Percentiles rank a stretch among this genome's conserved stretches.
phyloP scores from a whole-genome alignment of 192 early-diverging fungal species.

The Linnemannia elongata region DNA sequence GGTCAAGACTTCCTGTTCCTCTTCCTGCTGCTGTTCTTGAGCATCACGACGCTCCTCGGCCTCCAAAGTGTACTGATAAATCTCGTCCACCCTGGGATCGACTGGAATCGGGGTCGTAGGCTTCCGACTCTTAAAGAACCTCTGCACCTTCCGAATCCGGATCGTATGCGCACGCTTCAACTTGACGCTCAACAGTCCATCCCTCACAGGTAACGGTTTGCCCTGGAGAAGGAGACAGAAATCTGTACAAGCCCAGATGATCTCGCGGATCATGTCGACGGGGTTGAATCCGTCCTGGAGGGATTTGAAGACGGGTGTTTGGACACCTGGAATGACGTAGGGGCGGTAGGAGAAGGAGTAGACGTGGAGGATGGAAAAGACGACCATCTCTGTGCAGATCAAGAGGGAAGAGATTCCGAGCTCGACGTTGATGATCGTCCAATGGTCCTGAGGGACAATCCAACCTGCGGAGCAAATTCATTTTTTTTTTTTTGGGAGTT shows the following conservation, averaged over 20 bases:
- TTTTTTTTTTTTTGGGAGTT: no score
- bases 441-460: conserved; percentile 27
- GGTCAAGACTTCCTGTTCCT: background rate
- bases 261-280: conserved; percentile 51
- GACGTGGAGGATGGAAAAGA: conserved; percentile 56
- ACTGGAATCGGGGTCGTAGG: background rate
- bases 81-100: conserved; percentile 10
- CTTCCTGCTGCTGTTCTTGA: background rate
- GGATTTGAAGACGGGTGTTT: conserved; percentile 24
- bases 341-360: conserved; percentile 52
- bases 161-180: conserved; percentile 39
- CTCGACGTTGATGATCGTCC: conserved; percentile 52
- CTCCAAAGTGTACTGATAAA: conserved; percentile 10
- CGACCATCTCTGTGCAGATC: conserved; percentile 57
- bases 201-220: conserved; percentile 29
- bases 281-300: conserved; percentile 55
- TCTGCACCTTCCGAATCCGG: conserved; percentile 25
- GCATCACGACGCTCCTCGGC: background rate
- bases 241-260: conserved; percentile 43
- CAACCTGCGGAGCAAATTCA: conserved; percentile 4
- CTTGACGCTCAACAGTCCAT: conserved; percentile 26
- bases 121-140: conserved; percentile 27
- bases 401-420: conserved; percentile 49
- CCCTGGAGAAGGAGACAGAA: conserved; percentile 28
- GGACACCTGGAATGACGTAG: conserved; percentile 36